Evolutionary conservation across 2,329 filamentous ascomycete species (phyloP).

Genomic region (Cladophialophora psammophila): DNA sequence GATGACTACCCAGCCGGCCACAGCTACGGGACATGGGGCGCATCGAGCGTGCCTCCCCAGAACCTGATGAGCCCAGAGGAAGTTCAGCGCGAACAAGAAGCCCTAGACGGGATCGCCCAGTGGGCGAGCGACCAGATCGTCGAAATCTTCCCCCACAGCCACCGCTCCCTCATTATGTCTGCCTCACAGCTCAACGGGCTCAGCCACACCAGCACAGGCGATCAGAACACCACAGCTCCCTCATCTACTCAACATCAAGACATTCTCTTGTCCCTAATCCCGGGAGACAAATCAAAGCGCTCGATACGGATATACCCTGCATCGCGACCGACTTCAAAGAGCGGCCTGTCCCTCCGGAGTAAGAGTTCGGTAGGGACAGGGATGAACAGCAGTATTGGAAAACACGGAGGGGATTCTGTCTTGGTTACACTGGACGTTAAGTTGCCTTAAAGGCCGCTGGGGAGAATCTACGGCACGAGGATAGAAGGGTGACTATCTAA

Average conservation of each 20-base stretch:
- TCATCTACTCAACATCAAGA: slow-evolving; percentile 36
- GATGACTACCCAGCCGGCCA: slow-evolving; percentile 36
- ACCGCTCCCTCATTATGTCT: slow-evolving; percentile 29
- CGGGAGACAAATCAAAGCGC: slow-evolving; percentile 40
- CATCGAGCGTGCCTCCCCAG: slow-evolving; percentile 28
- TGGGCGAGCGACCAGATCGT: slow-evolving; percentile 41
- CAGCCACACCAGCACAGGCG: not conserved
- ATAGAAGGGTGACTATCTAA: not conserved
- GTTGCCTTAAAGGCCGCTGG: slow-evolving; percentile 24
- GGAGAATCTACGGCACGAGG: not conserved
- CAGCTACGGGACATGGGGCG: slow-evolving; percentile 38
- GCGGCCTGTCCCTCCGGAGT: slow-evolving; percentile 36
- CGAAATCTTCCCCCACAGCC: slow-evolving; percentile 39
- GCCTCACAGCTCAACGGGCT: slow-evolving; percentile 23
- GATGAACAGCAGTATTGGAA: slow-evolving; percentile 24
- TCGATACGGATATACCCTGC: slow-evolving; percentile 41
- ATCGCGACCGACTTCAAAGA: slow-evolving; percentile 38
- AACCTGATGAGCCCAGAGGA: slow-evolving; percentile 39
- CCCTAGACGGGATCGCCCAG: slow-evolving; percentile 40
- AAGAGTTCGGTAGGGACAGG: slow-evolving; percentile 33
- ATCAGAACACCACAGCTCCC: slow-evolving; percentile 12
- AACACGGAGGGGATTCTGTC: slow-evolving; percentile 28
- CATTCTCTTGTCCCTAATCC: slow-evolving; percentile 40
- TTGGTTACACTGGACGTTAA: slow-evolving; percentile 40
- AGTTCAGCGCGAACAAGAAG: slow-evolving; percentile 39